Conservation (phyloP, 1,284 basidiomycete species). For the Pholiota adiposa region DNA sequence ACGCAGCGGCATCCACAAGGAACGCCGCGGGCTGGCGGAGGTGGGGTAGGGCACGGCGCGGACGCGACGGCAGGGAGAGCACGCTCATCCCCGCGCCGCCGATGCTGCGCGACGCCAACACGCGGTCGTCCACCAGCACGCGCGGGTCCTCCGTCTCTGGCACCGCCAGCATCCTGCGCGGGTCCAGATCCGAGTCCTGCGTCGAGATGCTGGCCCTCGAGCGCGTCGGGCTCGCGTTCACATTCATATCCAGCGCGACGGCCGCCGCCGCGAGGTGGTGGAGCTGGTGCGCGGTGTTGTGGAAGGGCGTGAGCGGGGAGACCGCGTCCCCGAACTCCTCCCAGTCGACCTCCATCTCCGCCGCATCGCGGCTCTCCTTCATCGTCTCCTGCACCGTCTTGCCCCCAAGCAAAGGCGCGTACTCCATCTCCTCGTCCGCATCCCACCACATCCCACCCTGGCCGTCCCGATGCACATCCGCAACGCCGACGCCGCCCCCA, state of each 20-base stretch:
- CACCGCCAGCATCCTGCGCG: slow-evolving; percentile 49
- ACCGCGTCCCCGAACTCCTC: slow-evolving; percentile 42
- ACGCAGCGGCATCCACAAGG: slow-evolving; percentile 42
- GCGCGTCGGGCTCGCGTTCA: slow-evolving; percentile 35
- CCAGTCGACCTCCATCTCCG: slow-evolving; percentile 38
- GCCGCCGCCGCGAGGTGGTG: slow-evolving; percentile 11
- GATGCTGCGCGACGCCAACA: slow-evolving; percentile 18
- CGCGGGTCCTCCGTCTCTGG: slow-evolving; percentile 40
- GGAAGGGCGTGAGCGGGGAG: slow-evolving; percentile 22
- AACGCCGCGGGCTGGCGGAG: slow-evolving; percentile 43
- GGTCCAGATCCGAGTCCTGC: slow-evolving; percentile 56
- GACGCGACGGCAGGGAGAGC: slow-evolving; percentile 42
- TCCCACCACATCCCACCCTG: slow-evolving; percentile 72
- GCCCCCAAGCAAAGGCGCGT: slow-evolving; percentile 54
- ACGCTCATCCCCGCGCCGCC: slow-evolving; percentile 33
- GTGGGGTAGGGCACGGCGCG: slow-evolving; percentile 42
- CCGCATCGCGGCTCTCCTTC: slow-evolving; percentile 17
- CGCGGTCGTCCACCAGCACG: slow-evolving; percentile 20
- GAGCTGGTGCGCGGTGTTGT: background rate
- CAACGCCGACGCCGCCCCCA: slow-evolving; percentile 37
- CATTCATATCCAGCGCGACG: background rate
- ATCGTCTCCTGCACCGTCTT: slow-evolving; percentile 18
- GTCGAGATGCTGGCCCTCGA: slow-evolving; percentile 52
- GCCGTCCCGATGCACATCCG: slow-evolving; percentile 59
- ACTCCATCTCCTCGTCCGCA: slow-evolving; percentile 70